A percentile compares a stretch with the other conserved stretches of the same genome.
phyloP scores from a whole-genome alignment of 345 rosid genomes.

The thale cress (Arabidopsis thaliana) region DNA sequence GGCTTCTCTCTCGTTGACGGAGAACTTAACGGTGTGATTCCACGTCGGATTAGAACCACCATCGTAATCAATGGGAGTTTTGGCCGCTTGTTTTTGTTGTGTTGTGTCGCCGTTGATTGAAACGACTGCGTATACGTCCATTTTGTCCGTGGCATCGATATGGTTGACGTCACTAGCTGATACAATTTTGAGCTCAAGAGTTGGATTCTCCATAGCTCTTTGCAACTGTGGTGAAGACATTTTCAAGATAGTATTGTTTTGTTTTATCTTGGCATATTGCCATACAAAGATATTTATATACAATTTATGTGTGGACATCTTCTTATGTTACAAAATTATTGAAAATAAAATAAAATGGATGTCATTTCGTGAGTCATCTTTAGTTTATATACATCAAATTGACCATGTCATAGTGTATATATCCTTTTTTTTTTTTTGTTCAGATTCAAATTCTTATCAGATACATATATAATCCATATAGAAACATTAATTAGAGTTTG shows the following conservation, averaged over 20 bases:
- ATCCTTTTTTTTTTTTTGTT: neutral
- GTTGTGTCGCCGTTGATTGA: conserved; percentile 56
- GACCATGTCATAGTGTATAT: neutral
- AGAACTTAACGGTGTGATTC: conserved; percentile 70
- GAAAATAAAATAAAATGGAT: conserved; percentile 13
- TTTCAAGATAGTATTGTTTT: conserved; percentile 5
- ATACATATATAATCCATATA: neutral
- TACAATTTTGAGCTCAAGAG: conserved; percentile 63
- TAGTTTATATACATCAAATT: conserved; percentile 20
- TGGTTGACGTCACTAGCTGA: conserved; percentile 67
- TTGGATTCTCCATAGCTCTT: conserved; percentile 52
- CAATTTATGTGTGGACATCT: neutral
- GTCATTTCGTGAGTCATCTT: conserved; percentile 21
- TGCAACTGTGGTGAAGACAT: conserved; percentile 30
- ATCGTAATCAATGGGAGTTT: conserved; percentile 54
- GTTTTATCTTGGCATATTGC: neutral
- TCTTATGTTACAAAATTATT: neutral
- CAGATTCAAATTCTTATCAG: neutral
- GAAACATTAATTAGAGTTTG: neutral
- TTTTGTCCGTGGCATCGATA: conserved; percentile 61
- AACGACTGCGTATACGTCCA: conserved; percentile 75
- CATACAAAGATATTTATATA: neutral
- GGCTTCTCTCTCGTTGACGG: conserved; percentile 54
- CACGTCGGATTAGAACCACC: conserved; percentile 72
- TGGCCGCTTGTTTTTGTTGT: conserved; percentile 48